phyloP scores from a whole-genome alignment of 805 yeast species.

The Torulaspora franciscae region DNA sequence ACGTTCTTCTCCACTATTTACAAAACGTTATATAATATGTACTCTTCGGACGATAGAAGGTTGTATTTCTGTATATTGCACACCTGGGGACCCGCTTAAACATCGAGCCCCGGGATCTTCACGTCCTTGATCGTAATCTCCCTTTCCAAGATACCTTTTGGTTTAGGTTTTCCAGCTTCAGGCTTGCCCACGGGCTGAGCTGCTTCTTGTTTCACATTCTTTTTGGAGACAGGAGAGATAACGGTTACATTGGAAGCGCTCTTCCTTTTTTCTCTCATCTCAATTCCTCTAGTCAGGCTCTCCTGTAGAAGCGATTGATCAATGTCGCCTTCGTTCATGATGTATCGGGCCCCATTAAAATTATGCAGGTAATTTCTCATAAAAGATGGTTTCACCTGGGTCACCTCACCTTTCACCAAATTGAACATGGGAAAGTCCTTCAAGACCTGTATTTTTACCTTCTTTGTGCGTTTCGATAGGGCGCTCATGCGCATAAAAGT shows the following conservation, averaged over 20 bases:
- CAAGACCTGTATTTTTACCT: conserved; percentile 70
- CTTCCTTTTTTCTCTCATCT: conserved; percentile 2
- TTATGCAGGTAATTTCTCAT: conserved; percentile 79
- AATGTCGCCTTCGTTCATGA: conserved; percentile 36
- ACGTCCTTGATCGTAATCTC: conserved; percentile 26
- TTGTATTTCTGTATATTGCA: background rate
- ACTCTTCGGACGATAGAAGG: background rate
- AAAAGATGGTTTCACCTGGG: conserved; percentile 67
- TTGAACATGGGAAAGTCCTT: conserved; percentile 63
- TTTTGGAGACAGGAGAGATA: background rate
- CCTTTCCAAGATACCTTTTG: conserved; percentile 15
- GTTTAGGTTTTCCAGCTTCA: conserved; percentile 5
- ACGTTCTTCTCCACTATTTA: conserved; percentile 6
- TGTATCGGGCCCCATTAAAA: conserved; percentile 68
- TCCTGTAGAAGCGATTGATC: conserved; percentile 17
- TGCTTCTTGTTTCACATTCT: background rate
- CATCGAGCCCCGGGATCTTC: conserved; percentile 30
- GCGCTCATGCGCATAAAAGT: conserved; percentile 43
- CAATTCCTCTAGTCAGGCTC: conserved; percentile 12
- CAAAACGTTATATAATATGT: conserved; percentile 1
- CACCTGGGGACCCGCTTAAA: conserved; percentile 7
- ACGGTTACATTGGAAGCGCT: background rate
- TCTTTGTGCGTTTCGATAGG: conserved; percentile 46
- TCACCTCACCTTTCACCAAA: conserved; percentile 57
- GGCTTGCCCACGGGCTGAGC: conserved; percentile 1